Evolutionary conservation across 2,329 filamentous ascomycete species (phyloP), one percentile per base, ranked within the genome.

Genomic region (Fusarium sp.): DNA sequence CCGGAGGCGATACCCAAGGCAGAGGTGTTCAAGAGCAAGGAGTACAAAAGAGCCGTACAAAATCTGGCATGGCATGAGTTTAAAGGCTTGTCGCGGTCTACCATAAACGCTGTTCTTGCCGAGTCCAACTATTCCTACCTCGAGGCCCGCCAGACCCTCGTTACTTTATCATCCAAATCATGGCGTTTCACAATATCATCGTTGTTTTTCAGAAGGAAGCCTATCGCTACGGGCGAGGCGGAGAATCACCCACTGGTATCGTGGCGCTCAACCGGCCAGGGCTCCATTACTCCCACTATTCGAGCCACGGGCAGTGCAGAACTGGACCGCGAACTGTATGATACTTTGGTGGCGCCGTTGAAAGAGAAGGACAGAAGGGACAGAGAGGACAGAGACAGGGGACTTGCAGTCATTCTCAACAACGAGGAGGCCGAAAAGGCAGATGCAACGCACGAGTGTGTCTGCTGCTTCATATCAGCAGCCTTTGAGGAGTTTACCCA

Each of bases 81-180:
- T 84, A 92, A 90, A 77, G 92, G 91, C 26, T 84, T 96, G 47
- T 91, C 92, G 18, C 89, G 89, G 66, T 93, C 92, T 4, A 91
- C 93, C 8, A 92, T 96, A 82, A 90, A 91, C 78, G 93, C 92
- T 14, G 93, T 96, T 13, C 87, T 96, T 54, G 93, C 93, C 56
- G 94, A 96, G 81, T 90, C 89, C 78, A 96, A 96, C 82, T 91
- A 93, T 82, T 93, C 91, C 14, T 96, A 96, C 77, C 89, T 92
- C 28, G 88, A 91, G 36, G 91, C 93, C 18, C 88, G 93, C 41
- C 89, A 88, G 22, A 93, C 91, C 5, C 88, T 96, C 22, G 88
- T 93, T 60, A 87, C 87, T 4, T 82, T 96, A 18, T 91, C 91
- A 12, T 89, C 89, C 50, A 93, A 91, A 80, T 94, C 93, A 39